Percentiles rank a stretch among this genome's conserved stretches.
phyloP scores from a whole-genome alignment of 345 rosid species.

The Clausena lansium region DNA sequence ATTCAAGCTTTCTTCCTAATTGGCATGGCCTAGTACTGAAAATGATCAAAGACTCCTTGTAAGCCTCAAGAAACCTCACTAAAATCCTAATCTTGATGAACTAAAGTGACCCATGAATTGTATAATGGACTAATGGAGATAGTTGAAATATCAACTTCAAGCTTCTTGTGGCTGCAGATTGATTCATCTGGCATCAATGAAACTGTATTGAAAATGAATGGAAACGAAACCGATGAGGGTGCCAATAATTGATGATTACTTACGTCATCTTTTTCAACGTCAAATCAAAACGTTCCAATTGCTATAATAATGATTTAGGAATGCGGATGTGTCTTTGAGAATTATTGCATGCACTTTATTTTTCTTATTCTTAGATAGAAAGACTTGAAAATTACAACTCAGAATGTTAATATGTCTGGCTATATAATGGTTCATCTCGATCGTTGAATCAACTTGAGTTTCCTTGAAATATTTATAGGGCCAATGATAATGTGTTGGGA shows the following conservation, averaged over 20 bases:
- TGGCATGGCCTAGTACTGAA: constrained; percentile 6
- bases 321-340: background rate
- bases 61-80: constrained; percentile 11
- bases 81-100: background rate
- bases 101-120: background rate
- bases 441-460: background rate
- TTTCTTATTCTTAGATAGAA: background rate
- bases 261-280: background rate
- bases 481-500: background rate
- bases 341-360: background rate
- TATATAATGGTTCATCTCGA: background rate
- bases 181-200: background rate
- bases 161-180: constrained; percentile 23
- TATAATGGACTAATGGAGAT: background rate
- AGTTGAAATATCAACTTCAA: background rate
- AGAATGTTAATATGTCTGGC: constrained; percentile 1
- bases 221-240: constrained; percentile 2
- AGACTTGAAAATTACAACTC: constrained; percentile 19
- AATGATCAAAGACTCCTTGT: constrained; percentile 3
- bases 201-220: constrained; percentile 10
- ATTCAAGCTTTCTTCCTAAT: background rate
- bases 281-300: constrained; percentile 21
- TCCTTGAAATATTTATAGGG: constrained; percentile 12
- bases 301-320: background rate
- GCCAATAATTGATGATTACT: constrained; percentile 17